A percentile compares a stretch with the other conserved stretches of the same genome.
Evolutionary conservation across 768 basidiomycete genomes (phyloP).

Genomic region (Clathrus columnatus): DNA sequence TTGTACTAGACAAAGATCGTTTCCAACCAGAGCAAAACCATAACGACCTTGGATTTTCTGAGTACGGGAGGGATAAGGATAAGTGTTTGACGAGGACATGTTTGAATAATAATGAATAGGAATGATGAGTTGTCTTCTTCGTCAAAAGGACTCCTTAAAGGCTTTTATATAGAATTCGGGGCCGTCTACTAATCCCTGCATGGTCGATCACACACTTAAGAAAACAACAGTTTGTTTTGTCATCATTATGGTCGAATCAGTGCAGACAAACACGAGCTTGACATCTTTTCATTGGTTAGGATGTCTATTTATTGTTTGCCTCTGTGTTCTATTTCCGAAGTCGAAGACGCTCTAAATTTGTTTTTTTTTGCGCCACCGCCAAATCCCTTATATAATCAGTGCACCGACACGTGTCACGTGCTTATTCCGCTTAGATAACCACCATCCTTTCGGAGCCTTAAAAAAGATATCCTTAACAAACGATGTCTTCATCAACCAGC

Average conservation of each 20-base stretch:
- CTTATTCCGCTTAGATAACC: neutral
- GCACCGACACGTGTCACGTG: neutral
- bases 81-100: neutral
- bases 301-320: too few relatives aligned
- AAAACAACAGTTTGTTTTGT: neutral
- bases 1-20: constrained; percentile 6
- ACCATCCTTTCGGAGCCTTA: neutral
- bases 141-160: neutral
- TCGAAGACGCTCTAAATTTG: too few relatives aligned
- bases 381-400: neutral
- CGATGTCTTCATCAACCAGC: neutral
- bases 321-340: too few relatives aligned
- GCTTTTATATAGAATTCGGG: neutral
- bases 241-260: neutral
- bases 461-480: neutral
- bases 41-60: constrained; percentile 4
- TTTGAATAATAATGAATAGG: too few relatives aligned
- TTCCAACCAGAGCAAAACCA: constrained; percentile 7
- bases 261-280: neutral
- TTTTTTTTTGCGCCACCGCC: neutral
- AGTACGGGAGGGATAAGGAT: neutral
- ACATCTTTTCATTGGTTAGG: too few relatives aligned
- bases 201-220: neutral
- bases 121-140: too few relatives aligned
- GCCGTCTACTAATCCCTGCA: neutral